A percentile compares a stretch with the other conserved stretches of the same genome.
Evolutionary conservation across 768 basidiomycete species (phyloP).

Genomic region (Cyclocybe aegerita): DNA sequence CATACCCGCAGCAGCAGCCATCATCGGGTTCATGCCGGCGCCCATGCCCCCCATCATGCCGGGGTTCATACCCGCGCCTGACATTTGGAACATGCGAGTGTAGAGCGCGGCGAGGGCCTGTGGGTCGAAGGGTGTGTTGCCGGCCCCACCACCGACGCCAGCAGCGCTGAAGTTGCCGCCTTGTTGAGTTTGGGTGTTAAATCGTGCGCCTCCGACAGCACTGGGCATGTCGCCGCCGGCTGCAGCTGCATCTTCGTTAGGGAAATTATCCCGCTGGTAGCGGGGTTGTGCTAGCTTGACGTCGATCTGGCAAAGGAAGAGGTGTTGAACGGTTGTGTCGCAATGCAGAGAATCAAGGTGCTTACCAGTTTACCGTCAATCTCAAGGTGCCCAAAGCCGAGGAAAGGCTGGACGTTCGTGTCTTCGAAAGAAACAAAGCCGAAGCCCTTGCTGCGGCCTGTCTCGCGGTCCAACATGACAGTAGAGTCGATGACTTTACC

Average conservation of each 20-base stretch:
- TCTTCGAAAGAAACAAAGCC: constrained; percentile 97
- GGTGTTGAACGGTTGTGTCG: neutral
- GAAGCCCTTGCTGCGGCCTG: constrained; percentile 93
- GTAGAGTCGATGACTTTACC: constrained; percentile 97
- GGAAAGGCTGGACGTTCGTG: constrained; percentile 84
- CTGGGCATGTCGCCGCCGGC: constrained; percentile 15
- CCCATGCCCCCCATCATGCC: constrained; percentile 59
- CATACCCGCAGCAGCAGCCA: constrained; percentile 42
- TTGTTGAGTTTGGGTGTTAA: constrained; percentile 12
- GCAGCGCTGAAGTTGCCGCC: constrained; percentile 13
- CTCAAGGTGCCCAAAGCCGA: constrained; percentile 85
- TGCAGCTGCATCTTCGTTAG: constrained; percentile 43
- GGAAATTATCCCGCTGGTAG: constrained; percentile 69
- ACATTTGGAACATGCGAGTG: constrained; percentile 92
- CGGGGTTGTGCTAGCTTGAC: constrained; percentile 96
- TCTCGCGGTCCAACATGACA: constrained; percentile 97
- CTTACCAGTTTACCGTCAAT: constrained; percentile 94
- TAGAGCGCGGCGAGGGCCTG: constrained; percentile 91
- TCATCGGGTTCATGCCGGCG: constrained; percentile 35
- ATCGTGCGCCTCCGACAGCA: constrained; percentile 6
- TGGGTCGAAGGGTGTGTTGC: constrained; percentile 79
- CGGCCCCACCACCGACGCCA: constrained; percentile 22
- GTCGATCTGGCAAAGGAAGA: constrained; percentile 67
- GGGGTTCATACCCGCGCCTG: constrained; percentile 59
- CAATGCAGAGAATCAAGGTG: constrained; percentile 5